Percentiles rank a stretch among this genome's conserved stretches.
Conservation (phyloP, 805 yeast species). For the Candida montana region DNA sequence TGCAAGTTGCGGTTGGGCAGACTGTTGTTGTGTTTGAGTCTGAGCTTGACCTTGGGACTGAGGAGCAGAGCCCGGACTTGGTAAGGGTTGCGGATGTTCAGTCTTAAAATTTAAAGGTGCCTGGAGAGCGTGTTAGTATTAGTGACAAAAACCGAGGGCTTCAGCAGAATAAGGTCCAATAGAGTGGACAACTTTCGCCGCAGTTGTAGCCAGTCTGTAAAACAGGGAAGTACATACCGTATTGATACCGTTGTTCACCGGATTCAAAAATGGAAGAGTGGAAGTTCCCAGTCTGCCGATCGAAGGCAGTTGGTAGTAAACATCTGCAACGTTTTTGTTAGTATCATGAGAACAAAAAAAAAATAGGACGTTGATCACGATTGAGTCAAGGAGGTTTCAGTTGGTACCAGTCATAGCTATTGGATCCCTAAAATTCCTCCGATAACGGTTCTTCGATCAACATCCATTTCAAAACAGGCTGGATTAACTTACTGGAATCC, state of each 20-base stretch:
- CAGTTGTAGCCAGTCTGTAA: too few species aligned
- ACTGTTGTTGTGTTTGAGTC: slow-evolving; percentile 21
- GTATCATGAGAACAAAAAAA: slow-evolving; percentile 3
- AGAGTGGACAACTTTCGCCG: too few species aligned
- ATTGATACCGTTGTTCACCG: slow-evolving; percentile 11
- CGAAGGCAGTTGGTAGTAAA: slow-evolving; percentile 22
- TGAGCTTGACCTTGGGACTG: slow-evolving; percentile 12
- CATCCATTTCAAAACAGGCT: too few species aligned
- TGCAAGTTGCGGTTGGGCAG: slow-evolving; percentile 17
- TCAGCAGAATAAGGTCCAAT: not conserved
- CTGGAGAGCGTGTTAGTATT: slow-evolving; percentile 6
- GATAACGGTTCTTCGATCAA: too few species aligned
- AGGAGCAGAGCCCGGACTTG: not conserved
- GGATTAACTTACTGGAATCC: slow-evolving; percentile 26
- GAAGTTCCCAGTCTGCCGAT: slow-evolving; percentile 15
- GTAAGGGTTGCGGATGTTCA: slow-evolving; percentile 3
- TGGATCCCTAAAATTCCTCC: not conserved
- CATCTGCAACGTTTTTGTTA: slow-evolving; percentile 15
- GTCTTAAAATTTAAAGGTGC: slow-evolving; percentile 10
- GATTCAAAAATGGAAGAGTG: slow-evolving; percentile 16
- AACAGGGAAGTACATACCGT: slow-evolving; percentile 9
- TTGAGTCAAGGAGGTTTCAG: too few species aligned
- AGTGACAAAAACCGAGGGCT: not conserved
- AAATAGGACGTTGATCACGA: too few species aligned
- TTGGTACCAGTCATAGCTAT: too few species aligned